These are phyloP conservation scores for Albophoma yamanashiensis DNA, from an alignment of 2,329 filamentous ascomycete genomes.

Conservation along the genomic window DNA sequence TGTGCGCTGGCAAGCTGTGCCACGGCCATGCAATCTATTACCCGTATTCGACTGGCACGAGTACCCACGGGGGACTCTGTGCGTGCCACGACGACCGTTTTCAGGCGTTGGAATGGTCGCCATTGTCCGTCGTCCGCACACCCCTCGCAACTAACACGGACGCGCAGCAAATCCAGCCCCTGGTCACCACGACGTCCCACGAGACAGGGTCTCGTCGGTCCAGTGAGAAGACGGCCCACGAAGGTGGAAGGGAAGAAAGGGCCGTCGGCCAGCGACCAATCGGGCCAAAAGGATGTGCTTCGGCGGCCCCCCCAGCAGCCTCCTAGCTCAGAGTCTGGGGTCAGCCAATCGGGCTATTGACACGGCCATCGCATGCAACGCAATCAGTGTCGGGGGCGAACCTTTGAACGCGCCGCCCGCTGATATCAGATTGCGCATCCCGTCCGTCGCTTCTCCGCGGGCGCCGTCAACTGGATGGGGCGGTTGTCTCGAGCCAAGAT, in stretches of 20 bases:
- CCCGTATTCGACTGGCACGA: not conserved
- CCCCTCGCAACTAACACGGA: not conserved
- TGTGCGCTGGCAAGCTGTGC: not conserved
- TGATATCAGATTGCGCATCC: not conserved
- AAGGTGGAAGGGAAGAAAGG: not conserved
- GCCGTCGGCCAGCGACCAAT: not conserved
- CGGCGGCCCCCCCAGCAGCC: not conserved
- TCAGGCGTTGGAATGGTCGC: not conserved
- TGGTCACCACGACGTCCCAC: not conserved
- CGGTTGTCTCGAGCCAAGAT: not conserved
- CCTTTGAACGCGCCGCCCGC: not conserved
- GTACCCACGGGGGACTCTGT: not conserved
- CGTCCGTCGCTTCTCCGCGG: constrained; percentile 5
- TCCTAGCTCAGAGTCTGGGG: constrained; percentile 14
- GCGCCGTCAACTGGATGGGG: not conserved
- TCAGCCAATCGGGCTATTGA: constrained; percentile 14
- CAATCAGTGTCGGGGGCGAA: not conserved
- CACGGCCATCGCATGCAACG: not conserved
- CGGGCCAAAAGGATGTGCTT: not conserved
- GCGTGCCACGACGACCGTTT: not conserved
- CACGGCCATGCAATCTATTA: too few relatives aligned
- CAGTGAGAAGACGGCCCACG: not conserved
- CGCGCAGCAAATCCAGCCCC: not conserved
- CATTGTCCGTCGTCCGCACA: not conserved
- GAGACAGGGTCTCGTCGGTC: too few relatives aligned